phyloP scores from a whole-genome alignment of 768 basidiomycete species.

The Boletus rubroflammeus region DNA sequence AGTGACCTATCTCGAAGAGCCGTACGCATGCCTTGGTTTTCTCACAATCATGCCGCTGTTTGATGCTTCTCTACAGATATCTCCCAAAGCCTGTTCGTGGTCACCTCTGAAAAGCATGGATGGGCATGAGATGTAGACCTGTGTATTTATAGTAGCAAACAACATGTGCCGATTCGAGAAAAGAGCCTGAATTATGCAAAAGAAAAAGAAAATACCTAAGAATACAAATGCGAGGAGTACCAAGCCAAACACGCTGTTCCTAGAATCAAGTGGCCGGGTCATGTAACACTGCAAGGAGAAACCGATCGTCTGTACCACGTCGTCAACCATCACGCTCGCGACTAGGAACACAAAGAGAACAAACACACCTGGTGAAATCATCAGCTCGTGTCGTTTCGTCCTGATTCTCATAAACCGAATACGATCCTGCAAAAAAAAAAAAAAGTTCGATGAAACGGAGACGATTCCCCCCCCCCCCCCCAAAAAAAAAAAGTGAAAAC shows the following conservation, averaged over 20 bases:
- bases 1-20: slow-evolving; percentile 29
- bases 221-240: slow-evolving; percentile 7
- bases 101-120: slow-evolving; percentile 6
- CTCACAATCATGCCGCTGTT: background rate
- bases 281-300: slow-evolving; percentile 79
- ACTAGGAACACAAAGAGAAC: background rate
- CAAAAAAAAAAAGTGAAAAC: too few species aligned
- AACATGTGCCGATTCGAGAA: background rate
- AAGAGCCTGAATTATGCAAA: slow-evolving; percentile 9
- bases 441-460: background rate
- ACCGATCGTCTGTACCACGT: slow-evolving; percentile 58
- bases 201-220: slow-evolving; percentile 5
- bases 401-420: slow-evolving; percentile 87
- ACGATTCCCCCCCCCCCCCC: too few species aligned
- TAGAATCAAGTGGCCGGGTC: slow-evolving; percentile 52
- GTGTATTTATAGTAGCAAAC: background rate
- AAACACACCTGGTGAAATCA: slow-evolving; percentile 86
- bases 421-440: slow-evolving; percentile 58
- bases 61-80: slow-evolving; percentile 14
- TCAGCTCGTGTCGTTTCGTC: slow-evolving; percentile 86
- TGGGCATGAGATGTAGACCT: slow-evolving; percentile 1
- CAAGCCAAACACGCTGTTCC: background rate
- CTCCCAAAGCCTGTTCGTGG: slow-evolving; percentile 17
- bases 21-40: slow-evolving; percentile 13
- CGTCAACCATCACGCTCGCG: background rate